These are phyloP conservation scores for Amanita pallidorosea DNA, from an alignment of 768 basidiomycete genomes.

Conservation along the genomic window DNA sequence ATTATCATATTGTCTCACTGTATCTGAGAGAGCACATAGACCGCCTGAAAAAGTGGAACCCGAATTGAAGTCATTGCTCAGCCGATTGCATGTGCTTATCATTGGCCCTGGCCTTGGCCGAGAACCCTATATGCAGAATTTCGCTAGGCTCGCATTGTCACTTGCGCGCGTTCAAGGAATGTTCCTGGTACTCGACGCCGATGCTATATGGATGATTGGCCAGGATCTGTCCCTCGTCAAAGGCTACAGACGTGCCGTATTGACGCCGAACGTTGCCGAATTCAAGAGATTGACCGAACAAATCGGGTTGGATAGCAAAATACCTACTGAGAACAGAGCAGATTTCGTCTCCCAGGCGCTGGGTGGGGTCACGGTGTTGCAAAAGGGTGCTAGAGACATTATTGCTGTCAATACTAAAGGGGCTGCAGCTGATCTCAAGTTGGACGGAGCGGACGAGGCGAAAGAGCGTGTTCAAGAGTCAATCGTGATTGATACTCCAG, in stretches of 20 bases:
- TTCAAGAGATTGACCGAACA: conserved; percentile 77
- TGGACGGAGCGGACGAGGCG: conserved; percentile 32
- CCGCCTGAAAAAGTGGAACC: conserved; percentile 34
- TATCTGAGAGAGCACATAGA: conserved; percentile 20
- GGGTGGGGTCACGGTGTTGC: conserved; percentile 81
- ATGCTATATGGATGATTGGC: conserved; percentile 79
- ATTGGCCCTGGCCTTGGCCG: conserved; percentile 94
- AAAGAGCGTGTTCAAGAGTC: conserved; percentile 47
- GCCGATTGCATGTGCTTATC: conserved; percentile 84
- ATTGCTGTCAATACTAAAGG: conserved; percentile 70
- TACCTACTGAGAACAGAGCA: conserved; percentile 47
- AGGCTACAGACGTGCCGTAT: conserved; percentile 78
- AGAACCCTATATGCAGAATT: conserved; percentile 80
- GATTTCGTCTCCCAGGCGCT: conserved; percentile 60
- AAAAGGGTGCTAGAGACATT: conserved; percentile 80
- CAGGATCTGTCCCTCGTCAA: conserved; percentile 62
- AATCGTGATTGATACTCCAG: conserved; percentile 55
- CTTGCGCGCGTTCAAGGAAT: conserved; percentile 67
- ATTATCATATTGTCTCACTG: neutral
- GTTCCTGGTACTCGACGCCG: conserved; percentile 92
- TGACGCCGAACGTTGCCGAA: conserved; percentile 94
- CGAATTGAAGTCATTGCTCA: conserved; percentile 57
- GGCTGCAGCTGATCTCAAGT: conserved; percentile 31
- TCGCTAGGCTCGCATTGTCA: conserved; percentile 63
- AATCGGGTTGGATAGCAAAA: conserved; percentile 49